These are phyloP conservation scores for Kwoniella europaea DNA, from an alignment of 768 basidiomycete species.

Conservation along the genomic window DNA sequence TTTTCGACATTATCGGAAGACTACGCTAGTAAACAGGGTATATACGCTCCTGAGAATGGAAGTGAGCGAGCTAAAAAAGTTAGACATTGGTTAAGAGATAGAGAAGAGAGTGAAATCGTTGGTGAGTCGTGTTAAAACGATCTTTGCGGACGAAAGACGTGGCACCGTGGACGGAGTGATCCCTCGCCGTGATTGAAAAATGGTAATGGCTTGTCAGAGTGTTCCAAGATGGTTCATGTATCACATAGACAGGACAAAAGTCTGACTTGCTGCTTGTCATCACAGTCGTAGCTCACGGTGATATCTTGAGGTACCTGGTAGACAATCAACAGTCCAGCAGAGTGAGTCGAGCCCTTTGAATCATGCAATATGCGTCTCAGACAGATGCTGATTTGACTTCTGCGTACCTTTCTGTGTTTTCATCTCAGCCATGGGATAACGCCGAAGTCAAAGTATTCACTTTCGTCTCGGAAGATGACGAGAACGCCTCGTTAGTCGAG, in stretches of 20 bases:
- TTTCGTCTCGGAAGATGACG: constrained; percentile 42
- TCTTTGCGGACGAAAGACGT: not conserved
- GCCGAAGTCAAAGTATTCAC: constrained; percentile 53
- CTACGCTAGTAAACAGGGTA: constrained; percentile 54
- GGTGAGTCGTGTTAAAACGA: constrained; percentile 28
- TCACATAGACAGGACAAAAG: not conserved
- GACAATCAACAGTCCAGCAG: constrained; percentile 30
- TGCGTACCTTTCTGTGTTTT: no score
- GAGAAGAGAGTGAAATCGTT: constrained; percentile 55
- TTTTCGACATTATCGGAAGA: constrained; percentile 43
- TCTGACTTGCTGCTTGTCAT: not conserved
- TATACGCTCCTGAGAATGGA: constrained; percentile 35
- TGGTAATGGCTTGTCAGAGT: no score
- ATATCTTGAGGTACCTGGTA: constrained; percentile 47
- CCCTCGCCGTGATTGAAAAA: no score
- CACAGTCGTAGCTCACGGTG: constrained; percentile 56
- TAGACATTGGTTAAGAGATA: constrained; percentile 48
- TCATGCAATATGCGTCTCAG: not conserved
- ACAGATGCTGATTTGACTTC: no score
- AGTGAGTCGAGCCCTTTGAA: constrained; percentile 17
- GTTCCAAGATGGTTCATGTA: not conserved
- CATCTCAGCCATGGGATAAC: constrained; percentile 49
- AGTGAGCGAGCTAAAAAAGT: constrained; percentile 40
- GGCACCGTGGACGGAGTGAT: no score
- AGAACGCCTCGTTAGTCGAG: constrained; percentile 42